These are phyloP conservation scores for Yamadazyma mexicana DNA, from an alignment of 1,139 yeast genomes.

Conservation along the genomic window DNA sequence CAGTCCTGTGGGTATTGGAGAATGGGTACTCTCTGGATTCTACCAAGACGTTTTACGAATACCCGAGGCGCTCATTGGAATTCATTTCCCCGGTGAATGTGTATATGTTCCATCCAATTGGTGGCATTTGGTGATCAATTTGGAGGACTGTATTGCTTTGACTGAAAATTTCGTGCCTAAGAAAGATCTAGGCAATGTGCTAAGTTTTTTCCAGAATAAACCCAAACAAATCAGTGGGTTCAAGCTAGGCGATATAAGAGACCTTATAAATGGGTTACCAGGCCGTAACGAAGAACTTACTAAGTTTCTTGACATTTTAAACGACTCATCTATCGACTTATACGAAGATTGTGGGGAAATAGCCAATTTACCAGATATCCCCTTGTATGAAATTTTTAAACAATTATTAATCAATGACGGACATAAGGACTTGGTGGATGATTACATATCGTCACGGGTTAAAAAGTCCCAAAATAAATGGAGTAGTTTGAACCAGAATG, in stretches of 20 bases:
- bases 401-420: conserved; percentile 43
- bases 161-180: conserved; percentile 86
- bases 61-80: conserved; percentile 60
- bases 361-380: conserved; percentile 42
- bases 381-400: conserved; percentile 58
- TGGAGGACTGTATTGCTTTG: conserved; percentile 76
- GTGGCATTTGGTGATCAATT: conserved; percentile 92
- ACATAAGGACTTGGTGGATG: conserved; percentile 26
- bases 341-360: conserved; percentile 49
- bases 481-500: conserved; percentile 14
- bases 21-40: conserved; percentile 84
- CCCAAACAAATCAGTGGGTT: conserved; percentile 79
- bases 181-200: conserved; percentile 56
- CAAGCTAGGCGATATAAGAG: conserved; percentile 51
- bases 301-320: conserved; percentile 6
- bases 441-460: conserved; percentile 21
- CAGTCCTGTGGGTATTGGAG: conserved; percentile 85
- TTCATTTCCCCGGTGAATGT: conserved; percentile 81
- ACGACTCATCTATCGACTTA: conserved; percentile 19
- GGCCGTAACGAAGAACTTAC: conserved; percentile 10
- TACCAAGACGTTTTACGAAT: conserved; percentile 57
- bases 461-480: conserved; percentile 22
- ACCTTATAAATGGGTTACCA: conserved; percentile 32
- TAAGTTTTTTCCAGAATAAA: conserved; percentile 67
- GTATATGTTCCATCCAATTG: conserved; percentile 91